These are phyloP conservation scores for Vitis vinifera DNA, from an alignment of 164 flowering plant species.

Conservation along the genomic window DNA sequence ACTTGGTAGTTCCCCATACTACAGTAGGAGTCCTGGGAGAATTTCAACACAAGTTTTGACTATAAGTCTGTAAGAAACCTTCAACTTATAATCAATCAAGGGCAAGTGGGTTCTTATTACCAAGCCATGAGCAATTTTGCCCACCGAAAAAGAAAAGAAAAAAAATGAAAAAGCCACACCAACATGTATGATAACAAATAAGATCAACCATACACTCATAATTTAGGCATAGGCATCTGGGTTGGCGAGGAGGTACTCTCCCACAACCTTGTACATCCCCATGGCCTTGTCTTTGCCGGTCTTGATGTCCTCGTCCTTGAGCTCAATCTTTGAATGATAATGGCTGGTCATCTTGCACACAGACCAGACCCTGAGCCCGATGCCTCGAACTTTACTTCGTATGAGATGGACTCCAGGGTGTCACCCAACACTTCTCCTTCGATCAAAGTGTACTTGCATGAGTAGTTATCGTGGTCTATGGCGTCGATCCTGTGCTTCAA, in stretches of 20 bases:
- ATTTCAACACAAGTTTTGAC: too few relatives aligned
- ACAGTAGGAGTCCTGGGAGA: too few relatives aligned
- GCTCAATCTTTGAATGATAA: conserved; percentile 4
- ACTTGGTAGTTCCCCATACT: too few relatives aligned
- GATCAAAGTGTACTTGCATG: conserved; percentile 13
- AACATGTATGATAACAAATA: too few relatives aligned
- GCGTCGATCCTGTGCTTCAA: conserved; percentile 15
- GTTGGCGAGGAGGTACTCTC: conserved; percentile 4
- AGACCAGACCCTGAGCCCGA: conserved; percentile 8
- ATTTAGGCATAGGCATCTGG: background rate
- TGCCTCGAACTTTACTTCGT: conserved; percentile 13
- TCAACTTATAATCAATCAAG: too few relatives aligned
- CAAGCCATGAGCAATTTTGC: background rate
- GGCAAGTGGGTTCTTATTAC: background rate
- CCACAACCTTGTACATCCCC: conserved; percentile 4
- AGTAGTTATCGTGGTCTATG: conserved; percentile 4
- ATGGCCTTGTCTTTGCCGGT: background rate
- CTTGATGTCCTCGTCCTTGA: conserved; percentile 15
- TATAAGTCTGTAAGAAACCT: too few relatives aligned
- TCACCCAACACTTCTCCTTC: conserved; percentile 11
- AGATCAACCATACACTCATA: background rate
- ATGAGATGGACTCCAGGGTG: conserved; percentile 7
- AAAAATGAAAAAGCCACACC: too few relatives aligned
- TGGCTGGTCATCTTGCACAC: conserved; percentile 12
- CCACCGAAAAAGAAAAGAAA: too few relatives aligned